Evolutionary conservation across 148 eudicot species (phyloP).

Genomic region (Amaranthus cruentus): DNA sequence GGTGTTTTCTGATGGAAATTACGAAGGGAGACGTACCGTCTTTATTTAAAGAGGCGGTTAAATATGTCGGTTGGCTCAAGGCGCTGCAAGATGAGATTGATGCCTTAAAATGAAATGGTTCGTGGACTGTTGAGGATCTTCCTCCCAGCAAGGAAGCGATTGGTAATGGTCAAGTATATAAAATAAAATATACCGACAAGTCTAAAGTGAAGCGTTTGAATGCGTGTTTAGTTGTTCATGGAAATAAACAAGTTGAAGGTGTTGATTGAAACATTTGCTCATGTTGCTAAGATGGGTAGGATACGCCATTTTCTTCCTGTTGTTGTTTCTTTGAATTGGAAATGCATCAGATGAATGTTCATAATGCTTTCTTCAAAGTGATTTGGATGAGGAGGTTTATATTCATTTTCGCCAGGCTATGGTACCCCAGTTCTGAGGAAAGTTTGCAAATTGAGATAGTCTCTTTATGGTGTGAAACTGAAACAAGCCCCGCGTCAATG

Average conservation of each 20-base stretch:
- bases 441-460: neutral
- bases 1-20: neutral
- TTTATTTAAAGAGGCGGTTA: neutral
- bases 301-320: neutral
- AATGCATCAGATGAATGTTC: neutral
- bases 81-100: neutral
- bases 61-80: neutral
- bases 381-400: constrained; percentile 5
- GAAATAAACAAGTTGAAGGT: neutral
- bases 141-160: neutral
- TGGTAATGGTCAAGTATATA: neutral
- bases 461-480: neutral
- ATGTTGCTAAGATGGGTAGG: neutral
- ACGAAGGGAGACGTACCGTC: neutral
- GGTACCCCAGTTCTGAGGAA: neutral
- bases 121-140: neutral
- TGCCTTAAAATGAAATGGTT: neutral
- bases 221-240: neutral
- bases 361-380: neutral
- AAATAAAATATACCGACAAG: neutral
- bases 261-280: neutral
- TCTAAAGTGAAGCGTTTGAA: no score
- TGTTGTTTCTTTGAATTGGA: neutral
- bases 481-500: neutral
- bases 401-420: neutral